Evolutionary conservation across 2,329 filamentous ascomycete genomes (phyloP), one percentile per base, ranked within the genome.

Genomic region (Camillea tinctor): DNA sequence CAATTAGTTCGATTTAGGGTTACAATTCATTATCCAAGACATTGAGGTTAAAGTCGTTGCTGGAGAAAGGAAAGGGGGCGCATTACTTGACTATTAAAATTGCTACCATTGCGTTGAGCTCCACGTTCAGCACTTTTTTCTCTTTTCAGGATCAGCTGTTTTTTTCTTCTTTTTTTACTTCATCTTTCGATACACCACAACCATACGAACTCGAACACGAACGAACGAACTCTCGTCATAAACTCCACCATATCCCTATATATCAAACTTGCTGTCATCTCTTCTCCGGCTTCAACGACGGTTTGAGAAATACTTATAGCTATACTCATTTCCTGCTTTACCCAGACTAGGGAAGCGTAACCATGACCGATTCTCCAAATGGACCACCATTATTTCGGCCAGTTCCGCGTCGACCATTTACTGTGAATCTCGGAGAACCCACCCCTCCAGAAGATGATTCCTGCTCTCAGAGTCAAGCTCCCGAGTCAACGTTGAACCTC

Each of bases 331-430:
- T 2, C 26, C 13, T 30, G 6, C 7, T 11, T 30, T 30, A n/a
- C n/a, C n/a, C n/a, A n/a, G 26, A 9, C 7, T 30, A 30, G 44
- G 4, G 44, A 49, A 23, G 13, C 36, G 7, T 8, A 52, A 57
- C 21, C 61, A 71, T 71, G 69, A 65, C 68, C 36, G 60, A 69
- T 51, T 60, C 59, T 30, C 62, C 62, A 58, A 75, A 79, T 61
- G 76, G 79, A 50, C 84, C 85, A 59, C 80, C 80, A 44, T 77
- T 92, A 64, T 72, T 90, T 64, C 87, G 88, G 54, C 92, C 92
- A 5, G 83, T 88, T 62, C 89, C 91, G 21, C 86, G 89, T 60
- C 86, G 91, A 51, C 83, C 88, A 17, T 93, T 93, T 76, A 83
- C 88, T 26, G 74, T 88, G 61, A 81, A 81, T 59, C 76, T 81